Evolutionary conservation across 2,329 filamentous ascomycete species (phyloP).

Genomic region (Xylariaceae sp.): DNA sequence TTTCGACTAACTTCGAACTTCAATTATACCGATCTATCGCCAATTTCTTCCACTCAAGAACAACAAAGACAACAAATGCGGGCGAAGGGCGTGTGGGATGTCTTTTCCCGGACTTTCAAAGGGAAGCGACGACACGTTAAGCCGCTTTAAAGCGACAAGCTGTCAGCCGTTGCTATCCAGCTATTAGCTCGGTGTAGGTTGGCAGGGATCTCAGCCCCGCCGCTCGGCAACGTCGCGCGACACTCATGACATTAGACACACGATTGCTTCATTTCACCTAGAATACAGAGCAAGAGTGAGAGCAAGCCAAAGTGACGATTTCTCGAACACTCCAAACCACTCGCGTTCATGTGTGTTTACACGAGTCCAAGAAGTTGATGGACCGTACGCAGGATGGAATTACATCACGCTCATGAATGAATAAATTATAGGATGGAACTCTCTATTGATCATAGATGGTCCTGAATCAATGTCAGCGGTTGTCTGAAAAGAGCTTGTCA

Average conservation of each 20-base stretch:
- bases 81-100: constrained; percentile 12
- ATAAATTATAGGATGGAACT: too few species aligned
- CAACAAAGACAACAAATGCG: background rate
- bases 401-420: too few species aligned
- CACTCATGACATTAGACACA: background rate
- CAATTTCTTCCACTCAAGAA: background rate
- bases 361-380: too few species aligned
- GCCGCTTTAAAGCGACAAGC: constrained; percentile 29
- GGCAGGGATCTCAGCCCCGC: constrained; percentile 4
- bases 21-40: background rate
- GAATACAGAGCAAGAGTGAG: too few species aligned
- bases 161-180: constrained; percentile 18
- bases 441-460: too few species aligned
- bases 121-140: constrained; percentile 29
- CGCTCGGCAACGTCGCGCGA: background rate
- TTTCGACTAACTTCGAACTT: constrained; percentile 12
- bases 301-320: too few species aligned
- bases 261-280: too few species aligned
- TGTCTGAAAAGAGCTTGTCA: too few species aligned
- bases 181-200: constrained; percentile 7
- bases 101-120: constrained; percentile 22
- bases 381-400: too few species aligned
- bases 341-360: too few species aligned
- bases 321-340: too few species aligned
- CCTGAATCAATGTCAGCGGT: too few species aligned